Conservation (phyloP, 495 filamentous ascomycete species). For the Articulospora tetracladia region DNA sequence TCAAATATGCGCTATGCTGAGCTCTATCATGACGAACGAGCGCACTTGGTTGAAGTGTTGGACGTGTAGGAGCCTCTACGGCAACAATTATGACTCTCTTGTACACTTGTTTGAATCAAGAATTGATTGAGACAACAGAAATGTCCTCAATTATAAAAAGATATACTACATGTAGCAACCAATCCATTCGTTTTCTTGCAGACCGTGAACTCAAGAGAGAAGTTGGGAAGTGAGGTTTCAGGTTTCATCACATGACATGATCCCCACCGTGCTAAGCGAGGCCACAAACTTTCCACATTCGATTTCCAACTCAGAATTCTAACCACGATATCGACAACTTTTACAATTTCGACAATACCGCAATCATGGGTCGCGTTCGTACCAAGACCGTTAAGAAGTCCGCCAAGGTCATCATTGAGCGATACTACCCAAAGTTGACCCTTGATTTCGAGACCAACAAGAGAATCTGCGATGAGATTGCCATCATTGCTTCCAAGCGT, state of each 20-base stretch:
- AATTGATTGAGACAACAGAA: no score
- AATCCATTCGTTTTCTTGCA: no score
- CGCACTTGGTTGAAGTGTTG: no score
- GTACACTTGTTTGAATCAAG: no score
- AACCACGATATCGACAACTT: not conserved
- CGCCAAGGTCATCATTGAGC: conserved; percentile 99
- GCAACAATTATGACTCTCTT: no score
- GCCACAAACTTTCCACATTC: not conserved
- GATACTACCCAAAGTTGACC: conserved; percentile 96
- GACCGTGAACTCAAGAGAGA: no score
- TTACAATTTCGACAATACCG: conserved; percentile 35
- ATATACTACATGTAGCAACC: no score
- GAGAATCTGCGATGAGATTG: conserved; percentile 99
- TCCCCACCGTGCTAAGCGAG: not conserved
- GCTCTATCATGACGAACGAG: no score
- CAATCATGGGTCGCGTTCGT: conserved; percentile 93
- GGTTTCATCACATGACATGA: not conserved
- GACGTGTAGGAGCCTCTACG: no score
- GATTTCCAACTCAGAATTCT: not conserved
- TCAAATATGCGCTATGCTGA: no score
- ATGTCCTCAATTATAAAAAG: no score
- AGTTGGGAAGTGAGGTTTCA: no score
- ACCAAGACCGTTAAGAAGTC: conserved; percentile 99
- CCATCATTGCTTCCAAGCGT: conserved; percentile 97
- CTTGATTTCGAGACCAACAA: conserved; percentile 99